phyloP scores from a whole-genome alignment of 176 grass and related monocot genomes.

The Stipa capillata region DNA sequence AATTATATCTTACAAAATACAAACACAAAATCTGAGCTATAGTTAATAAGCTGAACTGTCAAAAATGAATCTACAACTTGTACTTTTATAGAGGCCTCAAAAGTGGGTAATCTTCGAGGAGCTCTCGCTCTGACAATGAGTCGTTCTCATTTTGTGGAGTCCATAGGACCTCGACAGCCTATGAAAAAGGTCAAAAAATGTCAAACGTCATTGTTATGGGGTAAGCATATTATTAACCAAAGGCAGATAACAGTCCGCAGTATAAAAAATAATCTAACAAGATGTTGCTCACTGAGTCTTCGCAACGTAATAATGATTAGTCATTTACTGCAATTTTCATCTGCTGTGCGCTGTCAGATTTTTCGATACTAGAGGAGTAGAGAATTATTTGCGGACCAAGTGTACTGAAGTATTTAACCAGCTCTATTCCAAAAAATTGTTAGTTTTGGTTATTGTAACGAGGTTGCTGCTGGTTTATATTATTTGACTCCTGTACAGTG shows the following conservation, averaged over 20 bases:
- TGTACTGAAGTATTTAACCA: background rate
- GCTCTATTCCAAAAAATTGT: background rate
- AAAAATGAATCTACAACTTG: conserved; percentile 32
- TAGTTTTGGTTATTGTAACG: background rate
- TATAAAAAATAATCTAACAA: background rate
- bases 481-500: background rate
- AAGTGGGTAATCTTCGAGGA: conserved; percentile 88
- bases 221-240: background rate
- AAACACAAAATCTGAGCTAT: conserved; percentile 26
- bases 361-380: background rate
- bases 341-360: background rate
- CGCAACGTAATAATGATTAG: background rate
- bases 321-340: background rate
- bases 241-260: background rate
- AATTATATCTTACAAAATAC: conserved; percentile 18
- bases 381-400: background rate
- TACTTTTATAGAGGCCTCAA: conserved; percentile 54
- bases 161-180: conserved; percentile 96
- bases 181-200: background rate
- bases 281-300: background rate
- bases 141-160: conserved; percentile 92
- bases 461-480: background rate
- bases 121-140: conserved; percentile 78
- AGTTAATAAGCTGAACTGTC: conserved; percentile 13
- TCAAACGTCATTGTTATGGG: background rate